phyloP scores from a whole-genome alignment of 2,329 filamentous ascomycete genomes.

The Botrytis porri region DNA sequence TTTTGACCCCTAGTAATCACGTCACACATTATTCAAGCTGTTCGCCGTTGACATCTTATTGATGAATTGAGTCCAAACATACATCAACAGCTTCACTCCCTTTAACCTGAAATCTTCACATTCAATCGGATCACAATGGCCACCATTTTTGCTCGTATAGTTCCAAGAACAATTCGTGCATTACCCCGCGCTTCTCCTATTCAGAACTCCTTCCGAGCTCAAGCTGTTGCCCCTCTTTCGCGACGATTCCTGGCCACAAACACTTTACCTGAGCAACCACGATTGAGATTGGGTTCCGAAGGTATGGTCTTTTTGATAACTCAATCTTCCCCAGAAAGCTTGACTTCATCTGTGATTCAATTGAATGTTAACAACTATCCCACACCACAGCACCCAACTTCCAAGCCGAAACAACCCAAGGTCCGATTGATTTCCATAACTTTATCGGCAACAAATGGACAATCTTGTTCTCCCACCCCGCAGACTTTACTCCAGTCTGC shows the following conservation, averaged over 20 bases:
- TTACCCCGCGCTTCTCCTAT: not conserved
- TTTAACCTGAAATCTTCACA: not conserved
- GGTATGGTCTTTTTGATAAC: constrained; percentile 1
- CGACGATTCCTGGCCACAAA: constrained; percentile 21
- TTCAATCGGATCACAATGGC: not conserved
- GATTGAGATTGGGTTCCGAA: constrained; percentile 24
- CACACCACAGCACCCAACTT: constrained; percentile 65
- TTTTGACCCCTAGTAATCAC: not conserved
- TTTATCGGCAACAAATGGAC: constrained; percentile 74
- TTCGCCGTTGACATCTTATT: not conserved
- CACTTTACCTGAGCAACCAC: constrained; percentile 21
- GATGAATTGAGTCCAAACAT: not conserved
- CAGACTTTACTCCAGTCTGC: constrained; percentile 89
- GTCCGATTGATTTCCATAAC: constrained; percentile 74
- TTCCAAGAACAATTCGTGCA: not conserved
- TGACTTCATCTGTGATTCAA: not conserved
- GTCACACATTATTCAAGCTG: not conserved
- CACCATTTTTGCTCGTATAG: not conserved
- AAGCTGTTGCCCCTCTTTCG: constrained; percentile 20
- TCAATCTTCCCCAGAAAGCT: not conserved
- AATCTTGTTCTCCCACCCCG: constrained; percentile 76
- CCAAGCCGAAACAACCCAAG: constrained; percentile 71
- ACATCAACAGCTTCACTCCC: not conserved
- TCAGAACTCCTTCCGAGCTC: not conserved
- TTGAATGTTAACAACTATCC: not conserved